A percentile compares a stretch with the other conserved stretches of the same genome.
Evolutionary conservation across 441 rosid genomes (phyloP).

Genomic region (Croton setiger): DNA sequence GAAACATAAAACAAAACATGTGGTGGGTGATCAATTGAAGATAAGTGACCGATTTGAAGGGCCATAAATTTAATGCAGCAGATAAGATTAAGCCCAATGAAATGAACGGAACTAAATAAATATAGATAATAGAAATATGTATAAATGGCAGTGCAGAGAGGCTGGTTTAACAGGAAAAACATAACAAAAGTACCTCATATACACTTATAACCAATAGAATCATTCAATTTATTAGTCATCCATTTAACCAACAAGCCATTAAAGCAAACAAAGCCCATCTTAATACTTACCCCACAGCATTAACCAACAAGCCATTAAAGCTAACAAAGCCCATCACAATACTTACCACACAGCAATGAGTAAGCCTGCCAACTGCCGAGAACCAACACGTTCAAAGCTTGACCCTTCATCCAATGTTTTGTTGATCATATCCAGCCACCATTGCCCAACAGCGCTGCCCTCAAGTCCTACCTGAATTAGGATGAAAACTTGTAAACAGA

Average conservation of each 20-base stretch:
- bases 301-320: slow-evolving; percentile 7
- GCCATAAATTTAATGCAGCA: background rate
- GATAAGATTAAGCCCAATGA: background rate
- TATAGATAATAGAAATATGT: background rate
- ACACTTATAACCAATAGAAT: slow-evolving; percentile 1
- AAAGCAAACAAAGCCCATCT: slow-evolving; percentile 9
- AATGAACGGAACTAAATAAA: background rate
- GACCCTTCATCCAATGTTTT: slow-evolving; percentile 71
- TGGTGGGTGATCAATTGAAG: background rate
- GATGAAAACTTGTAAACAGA: slow-evolving; percentile 1
- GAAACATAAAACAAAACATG: slow-evolving; percentile 1
- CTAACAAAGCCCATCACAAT: slow-evolving; percentile 3
- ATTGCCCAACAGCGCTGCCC: slow-evolving; percentile 93
- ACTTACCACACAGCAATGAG: slow-evolving; percentile 87
- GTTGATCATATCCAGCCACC: slow-evolving; percentile 92
- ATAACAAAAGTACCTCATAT: background rate
- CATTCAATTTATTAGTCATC: slow-evolving; percentile 7
- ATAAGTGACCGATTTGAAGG: background rate
- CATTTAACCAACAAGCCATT: background rate
- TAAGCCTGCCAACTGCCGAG: slow-evolving; percentile 91
- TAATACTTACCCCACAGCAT: slow-evolving; percentile 70
- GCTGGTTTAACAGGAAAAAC: background rate
- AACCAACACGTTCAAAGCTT: slow-evolving; percentile 91
- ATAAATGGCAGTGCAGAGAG: background rate
- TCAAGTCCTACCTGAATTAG: slow-evolving; percentile 91